Percentiles rank a stretch among this genome's conserved stretches.
These are phyloP conservation scores for Boechera stricta DNA, from an alignment of 345 rosid species.

Conservation along the genomic window DNA sequence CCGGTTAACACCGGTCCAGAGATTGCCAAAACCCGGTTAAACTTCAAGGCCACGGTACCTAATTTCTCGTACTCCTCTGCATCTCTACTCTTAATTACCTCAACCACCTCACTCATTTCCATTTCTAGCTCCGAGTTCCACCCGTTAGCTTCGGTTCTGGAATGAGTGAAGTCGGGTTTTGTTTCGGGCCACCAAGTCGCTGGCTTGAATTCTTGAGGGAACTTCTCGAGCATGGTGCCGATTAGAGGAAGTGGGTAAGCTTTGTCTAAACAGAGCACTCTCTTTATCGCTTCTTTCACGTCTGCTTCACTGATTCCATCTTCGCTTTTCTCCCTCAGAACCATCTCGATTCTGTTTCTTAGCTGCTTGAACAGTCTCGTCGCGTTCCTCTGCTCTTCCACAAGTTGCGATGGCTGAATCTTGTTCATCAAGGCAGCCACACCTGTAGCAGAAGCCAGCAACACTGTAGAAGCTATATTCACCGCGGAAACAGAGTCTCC, in stretches of 20 bases:
- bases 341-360: slow-evolving; percentile 33
- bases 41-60: slow-evolving; percentile 41
- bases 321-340: slow-evolving; percentile 13
- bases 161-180: background rate
- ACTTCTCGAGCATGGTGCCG: slow-evolving; percentile 46
- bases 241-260: slow-evolving; percentile 50
- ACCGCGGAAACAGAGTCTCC: slow-evolving; percentile 44
- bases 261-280: slow-evolving; percentile 44
- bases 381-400: slow-evolving; percentile 57
- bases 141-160: slow-evolving; percentile 28
- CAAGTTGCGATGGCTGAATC: slow-evolving; percentile 60
- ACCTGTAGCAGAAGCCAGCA: slow-evolving; percentile 49
- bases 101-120: slow-evolving; percentile 48
- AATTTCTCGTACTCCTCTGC: slow-evolving; percentile 49
- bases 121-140: slow-evolving; percentile 43
- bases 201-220: slow-evolving; percentile 35
- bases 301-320: slow-evolving; percentile 19
- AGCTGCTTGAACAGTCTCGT: slow-evolving; percentile 49
- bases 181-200: slow-evolving; percentile 48
- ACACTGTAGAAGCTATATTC: slow-evolving; percentile 48
- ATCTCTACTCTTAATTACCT: slow-evolving; percentile 50
- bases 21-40: slow-evolving; percentile 39
- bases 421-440: slow-evolving; percentile 51
- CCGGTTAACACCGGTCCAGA: slow-evolving; percentile 38
- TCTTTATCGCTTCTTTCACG: slow-evolving; percentile 47